Evolutionary conservation across 179 eudicot species (phyloP).

Genomic region (Silene noctiflora): DNA sequence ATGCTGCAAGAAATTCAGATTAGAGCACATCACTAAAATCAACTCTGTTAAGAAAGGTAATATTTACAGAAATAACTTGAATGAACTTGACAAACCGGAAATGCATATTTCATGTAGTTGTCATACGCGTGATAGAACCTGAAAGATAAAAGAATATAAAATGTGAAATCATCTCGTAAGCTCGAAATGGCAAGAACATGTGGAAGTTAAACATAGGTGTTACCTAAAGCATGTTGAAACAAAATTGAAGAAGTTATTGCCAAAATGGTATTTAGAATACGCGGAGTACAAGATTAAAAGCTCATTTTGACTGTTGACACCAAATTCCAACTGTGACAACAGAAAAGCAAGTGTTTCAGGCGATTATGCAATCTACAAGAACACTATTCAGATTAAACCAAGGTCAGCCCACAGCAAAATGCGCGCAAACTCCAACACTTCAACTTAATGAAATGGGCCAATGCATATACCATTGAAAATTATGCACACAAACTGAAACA

Average conservation of each 20-base stretch:
- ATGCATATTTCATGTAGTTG: slow-evolving; percentile 85
- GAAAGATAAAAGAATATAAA: slow-evolving; percentile 29
- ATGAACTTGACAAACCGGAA: slow-evolving; percentile 62
- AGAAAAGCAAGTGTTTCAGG: not conserved
- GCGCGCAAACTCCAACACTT: not conserved
- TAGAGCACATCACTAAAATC: not conserved
- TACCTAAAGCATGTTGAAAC: not conserved
- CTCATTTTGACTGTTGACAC: slow-evolving; percentile 1
- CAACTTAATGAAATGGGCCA: not conserved
- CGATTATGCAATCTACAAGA: not conserved
- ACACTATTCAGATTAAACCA: too few species aligned
- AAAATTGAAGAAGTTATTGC: not conserved
- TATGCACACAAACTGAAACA: not conserved
- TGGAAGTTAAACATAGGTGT: not conserved
- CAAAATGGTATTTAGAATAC: not conserved
- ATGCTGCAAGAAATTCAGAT: slow-evolving; percentile 50
- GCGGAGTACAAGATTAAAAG: not conserved
- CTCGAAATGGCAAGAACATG: slow-evolving; percentile 3
- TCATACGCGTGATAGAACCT: slow-evolving; percentile 99
- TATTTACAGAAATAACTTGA: not conserved
- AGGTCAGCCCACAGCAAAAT: too few species aligned
- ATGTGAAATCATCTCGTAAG: not conserved
- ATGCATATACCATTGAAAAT: not conserved
- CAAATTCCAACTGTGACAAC: not conserved
- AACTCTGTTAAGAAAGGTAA: not conserved